A percentile compares a stretch with the other conserved stretches of the same genome.
Conservation (phyloP, 495 filamentous ascomycete species). For the Entonaema liquescens region DNA sequence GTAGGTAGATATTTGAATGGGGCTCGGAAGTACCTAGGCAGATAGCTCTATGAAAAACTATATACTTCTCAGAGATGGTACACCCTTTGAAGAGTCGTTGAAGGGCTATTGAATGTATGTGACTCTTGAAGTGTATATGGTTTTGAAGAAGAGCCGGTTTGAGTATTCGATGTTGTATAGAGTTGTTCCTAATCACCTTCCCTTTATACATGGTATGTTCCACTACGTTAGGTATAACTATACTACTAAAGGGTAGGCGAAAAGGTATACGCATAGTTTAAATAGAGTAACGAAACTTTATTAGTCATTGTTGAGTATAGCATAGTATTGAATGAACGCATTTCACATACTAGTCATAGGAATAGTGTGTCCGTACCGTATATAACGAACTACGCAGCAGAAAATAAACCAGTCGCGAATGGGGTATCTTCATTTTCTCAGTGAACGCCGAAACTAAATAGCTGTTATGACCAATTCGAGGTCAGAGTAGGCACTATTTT, state of each 20-base stretch:
- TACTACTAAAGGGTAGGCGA: too few relatives aligned
- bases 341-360: not conserved
- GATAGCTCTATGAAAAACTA: not conserved
- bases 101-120: not conserved
- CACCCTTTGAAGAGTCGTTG: not conserved
- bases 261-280: too few relatives aligned
- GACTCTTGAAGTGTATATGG: not conserved
- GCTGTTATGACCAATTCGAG: not conserved
- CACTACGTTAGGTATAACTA: too few relatives aligned
- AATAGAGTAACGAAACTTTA: too few relatives aligned
- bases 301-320: not conserved
- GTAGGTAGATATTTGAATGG: not conserved
- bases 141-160: not conserved
- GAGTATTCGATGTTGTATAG: not conserved
- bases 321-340: not conserved
- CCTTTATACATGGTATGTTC: too few relatives aligned
- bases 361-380: not conserved
- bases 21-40: not conserved
- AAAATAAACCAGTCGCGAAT: not conserved
- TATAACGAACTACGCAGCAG: not conserved
- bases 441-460: constrained; percentile 28
- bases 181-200: too few relatives aligned
- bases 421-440: constrained; percentile 25
- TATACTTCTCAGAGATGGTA: not conserved
- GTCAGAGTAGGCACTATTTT: not conserved